phyloP scores from a whole-genome alignment of 345 rosid species.

The Arabis hirsuta region DNA sequence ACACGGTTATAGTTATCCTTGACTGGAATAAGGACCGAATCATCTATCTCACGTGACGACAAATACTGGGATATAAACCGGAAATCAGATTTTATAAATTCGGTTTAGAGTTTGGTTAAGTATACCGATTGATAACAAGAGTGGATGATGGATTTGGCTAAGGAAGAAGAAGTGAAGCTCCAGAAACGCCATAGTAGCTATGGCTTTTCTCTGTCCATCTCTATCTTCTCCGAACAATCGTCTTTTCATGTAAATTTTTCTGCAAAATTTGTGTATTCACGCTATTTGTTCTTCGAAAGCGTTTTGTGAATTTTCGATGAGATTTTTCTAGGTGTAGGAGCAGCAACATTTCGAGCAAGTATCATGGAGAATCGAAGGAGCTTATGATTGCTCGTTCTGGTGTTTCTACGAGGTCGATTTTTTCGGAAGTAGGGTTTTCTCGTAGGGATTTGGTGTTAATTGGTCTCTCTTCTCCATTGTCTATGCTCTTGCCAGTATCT shows the following conservation, averaged over 20 bases:
- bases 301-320: neutral
- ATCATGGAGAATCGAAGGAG: slow-evolving; percentile 47
- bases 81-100: neutral
- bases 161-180: slow-evolving; percentile 22
- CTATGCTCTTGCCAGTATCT: slow-evolving; percentile 51
- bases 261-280: neutral
- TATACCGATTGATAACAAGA: neutral
- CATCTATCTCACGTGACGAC: too few species aligned
- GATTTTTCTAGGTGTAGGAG: slow-evolving; percentile 43
- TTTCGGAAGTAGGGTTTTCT: slow-evolving; percentile 41
- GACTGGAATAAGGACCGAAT: neutral
- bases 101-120: neutral
- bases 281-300: neutral
- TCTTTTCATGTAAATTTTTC: slow-evolving; percentile 44
- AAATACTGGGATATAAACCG: neutral
- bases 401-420: slow-evolving; percentile 44
- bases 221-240: slow-evolving; percentile 41
- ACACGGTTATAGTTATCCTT: neutral
- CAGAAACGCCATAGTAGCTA: slow-evolving; percentile 38
- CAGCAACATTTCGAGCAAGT: slow-evolving; percentile 46
- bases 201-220: slow-evolving; percentile 56
- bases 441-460: slow-evolving; percentile 74
- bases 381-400: slow-evolving; percentile 45
- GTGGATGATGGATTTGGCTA: slow-evolving; percentile 38
- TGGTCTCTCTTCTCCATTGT: slow-evolving; percentile 66